These are phyloP conservation scores for Pichia sp. DNA, from an alignment of 1,139 yeast species.

Conservation along the genomic window DNA sequence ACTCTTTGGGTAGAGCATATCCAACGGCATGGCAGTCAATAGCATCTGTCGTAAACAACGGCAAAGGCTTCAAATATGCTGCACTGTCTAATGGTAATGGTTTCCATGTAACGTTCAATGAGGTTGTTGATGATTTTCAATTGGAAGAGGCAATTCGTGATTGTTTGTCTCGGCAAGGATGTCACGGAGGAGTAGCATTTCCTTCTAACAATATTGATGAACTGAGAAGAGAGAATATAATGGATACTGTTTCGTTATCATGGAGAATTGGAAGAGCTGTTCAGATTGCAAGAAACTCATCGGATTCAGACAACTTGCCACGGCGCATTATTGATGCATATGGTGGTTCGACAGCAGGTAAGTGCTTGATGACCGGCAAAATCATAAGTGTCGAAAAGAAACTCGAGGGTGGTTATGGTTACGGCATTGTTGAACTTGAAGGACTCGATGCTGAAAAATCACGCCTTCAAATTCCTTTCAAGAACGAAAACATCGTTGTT, in stretches of 20 bases:
- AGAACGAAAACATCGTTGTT: conserved; percentile 3
- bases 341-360: background rate
- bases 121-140: background rate
- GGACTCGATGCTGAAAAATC: background rate
- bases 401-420: background rate
- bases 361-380: background rate
- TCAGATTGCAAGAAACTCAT: background rate
- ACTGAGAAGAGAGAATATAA: background rate
- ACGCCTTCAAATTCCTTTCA: background rate
- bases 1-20: conserved; percentile 3
- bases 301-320: background rate
- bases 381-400: conserved; percentile 5
- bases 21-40: background rate
- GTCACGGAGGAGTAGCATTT: background rate
- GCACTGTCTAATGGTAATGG: conserved; percentile 4
- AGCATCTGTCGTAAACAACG: background rate
- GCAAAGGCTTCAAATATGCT: background rate
- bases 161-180: background rate
- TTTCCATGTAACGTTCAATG: background rate
- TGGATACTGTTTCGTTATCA: background rate
- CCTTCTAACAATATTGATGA: background rate
- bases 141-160: background rate
- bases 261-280: conserved; percentile 6
- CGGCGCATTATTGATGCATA: background rate
- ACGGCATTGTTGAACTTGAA: background rate